phyloP scores from a whole-genome alignment of 2,329 filamentous ascomycete species.

The Cadophora malorum region DNA sequence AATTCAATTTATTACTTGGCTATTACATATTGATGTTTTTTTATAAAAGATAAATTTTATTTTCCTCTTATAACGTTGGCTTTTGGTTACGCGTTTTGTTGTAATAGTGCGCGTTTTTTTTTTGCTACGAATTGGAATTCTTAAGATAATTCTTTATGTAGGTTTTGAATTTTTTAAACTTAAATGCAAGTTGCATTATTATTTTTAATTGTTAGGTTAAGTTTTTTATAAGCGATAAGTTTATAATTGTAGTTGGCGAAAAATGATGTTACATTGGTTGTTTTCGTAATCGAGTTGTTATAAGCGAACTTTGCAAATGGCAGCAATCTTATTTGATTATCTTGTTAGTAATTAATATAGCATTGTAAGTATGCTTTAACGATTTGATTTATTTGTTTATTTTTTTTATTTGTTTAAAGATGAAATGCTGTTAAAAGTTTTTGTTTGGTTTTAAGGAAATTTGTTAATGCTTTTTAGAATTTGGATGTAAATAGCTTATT shows the following conservation, averaged over 20 bases:
- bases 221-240: neutral
- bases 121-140: no score
- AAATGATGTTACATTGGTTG: neutral
- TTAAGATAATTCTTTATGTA: no score
- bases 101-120: no score
- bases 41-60: no score
- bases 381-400: neutral
- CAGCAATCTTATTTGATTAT: neutral
- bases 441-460: neutral
- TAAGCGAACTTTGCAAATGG: neutral
- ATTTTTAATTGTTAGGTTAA: no score
- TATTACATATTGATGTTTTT: no score
- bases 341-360: neutral
- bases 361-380: neutral
- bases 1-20: no score
- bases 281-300: neutral
- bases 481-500: neutral
- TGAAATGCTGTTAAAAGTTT: neutral
- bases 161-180: no score
- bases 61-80: no score
- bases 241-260: neutral
- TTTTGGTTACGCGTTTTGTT: no score
- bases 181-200: no score
- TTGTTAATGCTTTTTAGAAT: neutral
- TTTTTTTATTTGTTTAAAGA: neutral